Conservation (phyloP, 495 filamentous ascomycete species). For the Astrothelium macrocarpum region DNA sequence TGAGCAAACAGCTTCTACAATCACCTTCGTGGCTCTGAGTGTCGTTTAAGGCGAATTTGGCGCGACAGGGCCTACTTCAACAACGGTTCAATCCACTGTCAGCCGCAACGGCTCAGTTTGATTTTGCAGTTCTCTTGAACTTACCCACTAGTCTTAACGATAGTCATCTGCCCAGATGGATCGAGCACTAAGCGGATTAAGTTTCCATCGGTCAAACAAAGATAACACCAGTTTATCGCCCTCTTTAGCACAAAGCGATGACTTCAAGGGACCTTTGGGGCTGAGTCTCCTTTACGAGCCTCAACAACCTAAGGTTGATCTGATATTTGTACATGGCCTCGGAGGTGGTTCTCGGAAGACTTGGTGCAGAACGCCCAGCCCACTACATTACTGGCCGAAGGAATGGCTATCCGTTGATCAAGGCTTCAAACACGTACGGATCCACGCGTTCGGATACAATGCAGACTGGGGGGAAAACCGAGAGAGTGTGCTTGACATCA, state of each 20-base stretch:
- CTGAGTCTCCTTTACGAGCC: neutral
- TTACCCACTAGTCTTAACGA: neutral
- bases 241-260: neutral
- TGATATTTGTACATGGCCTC: slow-evolving; percentile 16
- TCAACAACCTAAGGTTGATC: neutral
- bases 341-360: slow-evolving; percentile 17
- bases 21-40: neutral
- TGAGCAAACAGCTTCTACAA: neutral
- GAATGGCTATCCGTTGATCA: slow-evolving; percentile 33
- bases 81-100: neutral
- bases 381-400: slow-evolving; percentile 29
- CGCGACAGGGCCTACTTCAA: too few species aligned
- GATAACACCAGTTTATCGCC: neutral
- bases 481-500: slow-evolving; percentile 11
- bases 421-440: slow-evolving; percentile 27
- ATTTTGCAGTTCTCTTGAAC: neutral
- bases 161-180: neutral
- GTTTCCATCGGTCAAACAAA: neutral
- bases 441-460: slow-evolving; percentile 35
- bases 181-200: neutral
- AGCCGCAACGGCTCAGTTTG: neutral
- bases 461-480: slow-evolving; percentile 10
- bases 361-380: slow-evolving; percentile 6
- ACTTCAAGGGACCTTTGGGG: slow-evolving; percentile 5
- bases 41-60: too few species aligned